These are phyloP conservation scores for Chalciporus piperatus DNA, from an alignment of 768 basidiomycete species.

Conservation along the genomic window DNA sequence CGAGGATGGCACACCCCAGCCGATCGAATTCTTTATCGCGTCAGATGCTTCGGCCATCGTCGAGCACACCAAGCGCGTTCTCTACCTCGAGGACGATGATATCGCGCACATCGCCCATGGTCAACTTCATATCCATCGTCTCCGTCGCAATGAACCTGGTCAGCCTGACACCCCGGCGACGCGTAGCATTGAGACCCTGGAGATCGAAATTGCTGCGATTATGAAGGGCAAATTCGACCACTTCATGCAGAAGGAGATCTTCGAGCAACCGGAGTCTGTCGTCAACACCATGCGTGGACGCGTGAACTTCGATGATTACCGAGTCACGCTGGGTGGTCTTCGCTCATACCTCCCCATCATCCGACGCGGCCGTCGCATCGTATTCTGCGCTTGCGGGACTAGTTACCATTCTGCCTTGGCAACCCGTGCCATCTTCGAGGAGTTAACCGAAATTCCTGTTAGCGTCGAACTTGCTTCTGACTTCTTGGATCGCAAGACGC, in stretches of 20 bases:
- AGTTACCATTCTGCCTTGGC: conserved; percentile 97
- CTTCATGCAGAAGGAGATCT: conserved; percentile 99
- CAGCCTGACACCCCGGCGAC: conserved; percentile 59
- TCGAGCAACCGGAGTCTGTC: conserved; percentile 98
- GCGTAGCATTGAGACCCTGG: conserved; percentile 95
- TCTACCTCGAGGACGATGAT: conserved; percentile 98
- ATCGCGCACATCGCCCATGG: conserved; percentile 97
- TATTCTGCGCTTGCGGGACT: conserved; percentile 98
- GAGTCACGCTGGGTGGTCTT: conserved; percentile 91
- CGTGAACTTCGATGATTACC: conserved; percentile 93
- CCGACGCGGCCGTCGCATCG: conserved; percentile 88
- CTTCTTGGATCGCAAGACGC: conserved; percentile 98
- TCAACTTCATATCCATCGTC: conserved; percentile 97
- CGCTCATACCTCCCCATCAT: conserved; percentile 95
- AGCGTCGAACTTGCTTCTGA: conserved; percentile 96
- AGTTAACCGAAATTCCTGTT: conserved; percentile 97
- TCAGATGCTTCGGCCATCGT: conserved; percentile 96
- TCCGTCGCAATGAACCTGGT: conserved; percentile 80
- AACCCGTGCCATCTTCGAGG: conserved; percentile 96
- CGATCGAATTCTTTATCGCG: conserved; percentile 99
- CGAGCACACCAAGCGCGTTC: conserved; percentile 98
- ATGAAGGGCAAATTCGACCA: conserved; percentile 99
- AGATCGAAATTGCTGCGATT: conserved; percentile 98
- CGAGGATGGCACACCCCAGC: conserved; percentile 96
- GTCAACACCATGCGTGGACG: conserved; percentile 99